Evolutionary conservation across 345 rosid species (phyloP).

Genomic region (Rubroshorea leprosula): DNA sequence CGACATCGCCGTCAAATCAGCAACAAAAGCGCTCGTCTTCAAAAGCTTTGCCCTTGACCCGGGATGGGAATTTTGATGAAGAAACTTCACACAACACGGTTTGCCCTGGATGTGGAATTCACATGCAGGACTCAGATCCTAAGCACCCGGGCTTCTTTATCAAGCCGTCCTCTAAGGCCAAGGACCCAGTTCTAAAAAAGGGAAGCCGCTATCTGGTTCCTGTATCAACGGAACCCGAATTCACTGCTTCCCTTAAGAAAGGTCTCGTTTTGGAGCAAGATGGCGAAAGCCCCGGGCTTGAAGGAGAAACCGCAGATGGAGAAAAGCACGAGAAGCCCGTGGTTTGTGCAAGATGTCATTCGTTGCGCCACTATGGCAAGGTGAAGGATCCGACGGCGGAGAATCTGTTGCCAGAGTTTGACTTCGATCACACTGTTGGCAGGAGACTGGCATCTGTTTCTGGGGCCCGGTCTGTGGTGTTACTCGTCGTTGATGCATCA

Average conservation of each 20-base stretch:
- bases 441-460: constrained; percentile 52
- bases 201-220: constrained; percentile 36
- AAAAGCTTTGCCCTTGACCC: constrained; percentile 31
- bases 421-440: constrained; percentile 79
- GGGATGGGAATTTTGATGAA: constrained; percentile 82
- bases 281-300: constrained; percentile 8
- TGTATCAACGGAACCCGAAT: constrained; percentile 51
- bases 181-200: constrained; percentile 26
- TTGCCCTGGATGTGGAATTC: constrained; percentile 94
- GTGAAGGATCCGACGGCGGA: constrained; percentile 79
- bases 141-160: constrained; percentile 76
- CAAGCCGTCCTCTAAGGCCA: constrained; percentile 35
- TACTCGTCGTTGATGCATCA: constrained; percentile 82
- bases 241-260: constrained; percentile 49
- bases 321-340: constrained; percentile 37
- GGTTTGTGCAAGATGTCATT: constrained; percentile 89
- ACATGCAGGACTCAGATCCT: constrained; percentile 64
- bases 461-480: constrained; percentile 73
- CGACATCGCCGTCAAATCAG: constrained; percentile 6
- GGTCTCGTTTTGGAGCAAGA: constrained; percentile 46
- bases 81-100: constrained; percentile 46
- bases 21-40: constrained; percentile 6
- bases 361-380: constrained; percentile 78
- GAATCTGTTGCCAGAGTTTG: constrained; percentile 90
- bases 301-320: constrained; percentile 9